Conservation (phyloP, 2,329 filamentous ascomycete species). For the Pyrenophora tritici-repentis region DNA sequence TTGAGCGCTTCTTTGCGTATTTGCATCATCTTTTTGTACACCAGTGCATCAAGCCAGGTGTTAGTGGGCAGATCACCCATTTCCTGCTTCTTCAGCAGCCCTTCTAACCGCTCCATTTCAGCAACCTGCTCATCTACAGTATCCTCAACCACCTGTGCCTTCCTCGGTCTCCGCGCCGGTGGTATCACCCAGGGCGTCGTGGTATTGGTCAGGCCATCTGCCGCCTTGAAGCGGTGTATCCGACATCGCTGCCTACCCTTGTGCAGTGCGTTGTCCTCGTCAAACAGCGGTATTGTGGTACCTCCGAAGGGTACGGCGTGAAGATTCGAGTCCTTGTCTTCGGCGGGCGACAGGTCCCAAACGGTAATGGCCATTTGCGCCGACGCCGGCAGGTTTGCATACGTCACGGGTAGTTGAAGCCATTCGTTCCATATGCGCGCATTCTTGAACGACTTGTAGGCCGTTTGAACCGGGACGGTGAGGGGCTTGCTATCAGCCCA, state of each 20-base stretch:
- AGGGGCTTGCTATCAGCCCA: slow-evolving; percentile 96
- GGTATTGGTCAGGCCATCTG: slow-evolving; percentile 81
- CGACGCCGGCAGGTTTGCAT: slow-evolving; percentile 79
- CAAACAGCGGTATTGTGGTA: slow-evolving; percentile 90
- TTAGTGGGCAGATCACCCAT: slow-evolving; percentile 94
- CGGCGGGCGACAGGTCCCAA: slow-evolving; percentile 89
- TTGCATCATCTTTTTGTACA: slow-evolving; percentile 88
- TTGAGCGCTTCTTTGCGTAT: slow-evolving; percentile 50
- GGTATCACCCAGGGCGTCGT: slow-evolving; percentile 73
- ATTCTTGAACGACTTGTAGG: slow-evolving; percentile 87
- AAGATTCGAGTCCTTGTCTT: slow-evolving; percentile 68
- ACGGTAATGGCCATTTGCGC: slow-evolving; percentile 88
- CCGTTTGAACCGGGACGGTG: slow-evolving; percentile 87
- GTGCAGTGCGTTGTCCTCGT: slow-evolving; percentile 85
- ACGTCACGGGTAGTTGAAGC: slow-evolving; percentile 84
- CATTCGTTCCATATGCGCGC: slow-evolving; percentile 88
- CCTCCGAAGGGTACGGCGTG: slow-evolving; percentile 92
- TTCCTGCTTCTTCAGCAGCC: slow-evolving; percentile 94
- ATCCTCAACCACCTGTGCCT: slow-evolving; percentile 54
- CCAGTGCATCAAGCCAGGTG: slow-evolving; percentile 93
- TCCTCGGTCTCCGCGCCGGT: slow-evolving; percentile 58
- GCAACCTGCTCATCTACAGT: slow-evolving; percentile 70
- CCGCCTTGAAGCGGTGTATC: slow-evolving; percentile 78
- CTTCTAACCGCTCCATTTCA: slow-evolving; percentile 87
- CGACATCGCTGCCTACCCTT: slow-evolving; percentile 93